phyloP scores from a whole-genome alignment of 1,284 basidiomycete genomes.

The Testicularia cyperi region DNA sequence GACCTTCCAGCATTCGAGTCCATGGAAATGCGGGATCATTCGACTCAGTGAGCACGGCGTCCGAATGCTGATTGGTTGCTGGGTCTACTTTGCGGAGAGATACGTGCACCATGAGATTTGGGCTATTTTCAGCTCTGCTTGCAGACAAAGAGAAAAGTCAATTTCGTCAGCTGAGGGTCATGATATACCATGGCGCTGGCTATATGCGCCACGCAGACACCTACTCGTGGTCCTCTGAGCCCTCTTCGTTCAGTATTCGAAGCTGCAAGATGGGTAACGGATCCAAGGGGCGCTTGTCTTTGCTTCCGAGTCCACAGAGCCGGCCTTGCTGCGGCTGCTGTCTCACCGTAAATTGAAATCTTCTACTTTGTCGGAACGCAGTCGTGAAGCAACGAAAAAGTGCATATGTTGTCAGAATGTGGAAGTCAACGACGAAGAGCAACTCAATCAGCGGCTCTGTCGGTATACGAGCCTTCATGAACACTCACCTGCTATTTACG shows the following conservation, averaged over 20 bases:
- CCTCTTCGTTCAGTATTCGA: slow-evolving; percentile 19
- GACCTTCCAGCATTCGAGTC: slow-evolving; percentile 38
- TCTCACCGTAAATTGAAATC: slow-evolving; percentile 28
- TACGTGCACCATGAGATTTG: slow-evolving; percentile 32
- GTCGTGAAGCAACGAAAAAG: no score
- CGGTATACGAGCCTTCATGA: neutral
- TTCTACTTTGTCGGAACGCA: no score
- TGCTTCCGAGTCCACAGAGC: slow-evolving; percentile 38
- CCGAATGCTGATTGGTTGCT: slow-evolving; percentile 2
- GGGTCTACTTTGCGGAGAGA: slow-evolving; percentile 17
- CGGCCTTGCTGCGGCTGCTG: slow-evolving; percentile 43
- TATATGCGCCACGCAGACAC: no score
- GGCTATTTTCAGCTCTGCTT: slow-evolving; percentile 37
- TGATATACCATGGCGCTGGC: no score
- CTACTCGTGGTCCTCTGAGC: slow-evolving; percentile 35
- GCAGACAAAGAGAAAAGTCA: no score
- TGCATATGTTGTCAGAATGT: no score
- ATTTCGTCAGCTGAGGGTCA: no score
- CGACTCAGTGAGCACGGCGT: slow-evolving; percentile 20
- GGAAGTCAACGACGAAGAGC: neutral
- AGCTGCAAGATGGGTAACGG: slow-evolving; percentile 45
- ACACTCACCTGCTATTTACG: neutral
- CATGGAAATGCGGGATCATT: slow-evolving; percentile 15
- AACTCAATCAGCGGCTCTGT: no score
- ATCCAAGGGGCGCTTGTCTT: slow-evolving; percentile 43